Percentiles rank a stretch among this genome's conserved stretches.
phyloP scores from a whole-genome alignment of 2,329 filamentous ascomycete species.

The Mycogone perniciosa region DNA sequence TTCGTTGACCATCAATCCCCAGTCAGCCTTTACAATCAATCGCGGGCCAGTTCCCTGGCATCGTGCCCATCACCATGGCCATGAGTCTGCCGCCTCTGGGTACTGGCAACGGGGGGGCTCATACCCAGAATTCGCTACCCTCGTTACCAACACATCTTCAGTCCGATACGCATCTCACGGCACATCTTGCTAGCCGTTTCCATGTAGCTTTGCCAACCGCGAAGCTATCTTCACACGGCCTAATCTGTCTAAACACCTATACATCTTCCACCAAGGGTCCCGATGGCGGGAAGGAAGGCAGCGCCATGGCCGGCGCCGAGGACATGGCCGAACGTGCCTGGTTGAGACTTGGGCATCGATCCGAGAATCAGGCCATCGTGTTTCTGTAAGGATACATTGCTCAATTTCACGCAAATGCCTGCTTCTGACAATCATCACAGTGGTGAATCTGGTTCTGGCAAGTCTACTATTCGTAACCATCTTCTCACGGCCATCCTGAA shows the following conservation, averaged over 20 bases:
- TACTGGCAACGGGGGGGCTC: slow-evolving; percentile 52
- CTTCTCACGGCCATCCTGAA: slow-evolving; percentile 77
- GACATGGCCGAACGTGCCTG: slow-evolving; percentile 85
- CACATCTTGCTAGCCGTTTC: slow-evolving; percentile 81
- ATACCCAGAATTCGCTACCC: slow-evolving; percentile 80
- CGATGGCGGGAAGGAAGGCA: slow-evolving; percentile 87
- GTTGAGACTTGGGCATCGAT: slow-evolving; percentile 75
- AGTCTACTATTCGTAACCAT: slow-evolving; percentile 89
- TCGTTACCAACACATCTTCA: slow-evolving; percentile 78
- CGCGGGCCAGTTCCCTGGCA: slow-evolving; percentile 24
- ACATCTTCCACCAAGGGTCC: slow-evolving; percentile 80
- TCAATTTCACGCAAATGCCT: background rate
- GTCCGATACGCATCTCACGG: slow-evolving; percentile 71
- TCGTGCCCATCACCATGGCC: slow-evolving; percentile 47
- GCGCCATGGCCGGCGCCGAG: slow-evolving; percentile 86
- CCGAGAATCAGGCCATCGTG: slow-evolving; percentile 86
- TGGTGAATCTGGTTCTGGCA: slow-evolving; percentile 92
- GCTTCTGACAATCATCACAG: slow-evolving; percentile 42
- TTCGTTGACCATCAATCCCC: background rate
- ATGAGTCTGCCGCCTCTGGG: slow-evolving; percentile 48
- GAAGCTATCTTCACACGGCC: slow-evolving; percentile 80
- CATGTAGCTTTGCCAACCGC: slow-evolving; percentile 87
- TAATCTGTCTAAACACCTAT: slow-evolving; percentile 92
- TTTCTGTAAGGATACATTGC: slow-evolving; percentile 66
- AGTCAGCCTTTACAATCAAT: background rate